Evolutionary conservation across 305 asterid species (phyloP).

Genomic region (Solanum hybrid): DNA sequence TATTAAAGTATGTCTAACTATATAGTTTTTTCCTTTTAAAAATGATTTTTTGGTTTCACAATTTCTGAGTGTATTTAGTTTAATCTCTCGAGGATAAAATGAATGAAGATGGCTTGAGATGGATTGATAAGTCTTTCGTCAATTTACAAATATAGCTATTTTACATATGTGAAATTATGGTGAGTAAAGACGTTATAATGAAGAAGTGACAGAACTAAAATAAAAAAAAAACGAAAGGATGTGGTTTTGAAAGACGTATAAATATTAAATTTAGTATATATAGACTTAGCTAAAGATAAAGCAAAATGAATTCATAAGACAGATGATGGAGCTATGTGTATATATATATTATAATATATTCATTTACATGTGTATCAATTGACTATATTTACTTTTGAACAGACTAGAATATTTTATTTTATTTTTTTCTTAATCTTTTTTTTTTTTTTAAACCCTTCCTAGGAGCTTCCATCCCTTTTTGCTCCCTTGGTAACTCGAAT

Average conservation of each 20-base stretch:
- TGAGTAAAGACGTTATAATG: too few relatives aligned
- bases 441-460: too few relatives aligned
- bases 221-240: too few relatives aligned
- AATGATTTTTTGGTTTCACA: background rate
- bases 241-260: background rate
- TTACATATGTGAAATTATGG: too few relatives aligned
- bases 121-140: background rate
- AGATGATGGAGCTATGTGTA: background rate
- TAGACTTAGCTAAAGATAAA: background rate
- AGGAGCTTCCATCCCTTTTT: too few relatives aligned
- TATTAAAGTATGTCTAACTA: too few relatives aligned
- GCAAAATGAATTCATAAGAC: background rate
- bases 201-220: background rate
- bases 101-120: background rate
- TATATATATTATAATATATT: too few relatives aligned
- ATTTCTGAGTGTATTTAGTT: background rate
- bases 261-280: too few relatives aligned
- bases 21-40: too few relatives aligned
- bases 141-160: background rate
- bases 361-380: background rate
- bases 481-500: too few relatives aligned
- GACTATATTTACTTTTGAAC: background rate
- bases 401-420: too few relatives aligned
- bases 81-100: background rate
- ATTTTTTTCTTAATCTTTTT: too few relatives aligned